phyloP scores from a whole-genome alignment of 345 rosid species.

The Ceriops zippeliana region DNA sequence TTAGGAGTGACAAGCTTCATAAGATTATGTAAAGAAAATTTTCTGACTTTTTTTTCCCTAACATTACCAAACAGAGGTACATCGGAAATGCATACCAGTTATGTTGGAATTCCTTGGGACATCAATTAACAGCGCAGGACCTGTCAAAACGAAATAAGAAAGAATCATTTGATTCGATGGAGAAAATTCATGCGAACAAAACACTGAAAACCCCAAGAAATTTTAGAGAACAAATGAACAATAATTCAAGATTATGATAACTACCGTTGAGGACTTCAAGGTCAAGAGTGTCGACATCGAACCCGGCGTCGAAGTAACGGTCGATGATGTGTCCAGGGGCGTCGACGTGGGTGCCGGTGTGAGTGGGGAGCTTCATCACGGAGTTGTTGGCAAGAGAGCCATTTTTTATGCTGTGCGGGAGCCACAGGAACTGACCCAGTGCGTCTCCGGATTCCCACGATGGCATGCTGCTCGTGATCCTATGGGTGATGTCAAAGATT shows the following conservation, averaged over 20 bases:
- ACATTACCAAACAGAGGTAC: too few relatives aligned
- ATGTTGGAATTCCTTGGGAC: constrained; percentile 59
- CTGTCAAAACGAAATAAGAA: constrained; percentile 16
- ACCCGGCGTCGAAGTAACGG: constrained; percentile 75
- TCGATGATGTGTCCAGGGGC: constrained; percentile 82
- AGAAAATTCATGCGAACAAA: neutral
- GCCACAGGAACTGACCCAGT: constrained; percentile 60
- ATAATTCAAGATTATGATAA: neutral
- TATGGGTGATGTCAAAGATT: constrained; percentile 72
- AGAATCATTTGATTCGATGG: neutral
- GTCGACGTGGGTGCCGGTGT: constrained; percentile 90
- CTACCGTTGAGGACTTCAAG: constrained; percentile 51
- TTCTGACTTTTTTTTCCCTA: too few relatives aligned
- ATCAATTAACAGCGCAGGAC: constrained; percentile 57
- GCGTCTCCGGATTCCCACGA: constrained; percentile 42
- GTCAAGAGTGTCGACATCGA: constrained; percentile 85
- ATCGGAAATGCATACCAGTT: constrained; percentile 42
- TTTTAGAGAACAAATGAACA: neutral
- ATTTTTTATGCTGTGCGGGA: constrained; percentile 72
- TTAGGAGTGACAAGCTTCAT: too few relatives aligned
- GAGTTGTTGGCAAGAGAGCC: constrained; percentile 74
- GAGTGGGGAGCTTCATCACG: constrained; percentile 67
- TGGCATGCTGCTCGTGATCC: constrained; percentile 58
- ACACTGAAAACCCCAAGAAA: neutral
- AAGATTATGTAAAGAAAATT: too few relatives aligned